Conservation (phyloP, 768 basidiomycete genomes). For the Boletus barrowsii region DNA sequence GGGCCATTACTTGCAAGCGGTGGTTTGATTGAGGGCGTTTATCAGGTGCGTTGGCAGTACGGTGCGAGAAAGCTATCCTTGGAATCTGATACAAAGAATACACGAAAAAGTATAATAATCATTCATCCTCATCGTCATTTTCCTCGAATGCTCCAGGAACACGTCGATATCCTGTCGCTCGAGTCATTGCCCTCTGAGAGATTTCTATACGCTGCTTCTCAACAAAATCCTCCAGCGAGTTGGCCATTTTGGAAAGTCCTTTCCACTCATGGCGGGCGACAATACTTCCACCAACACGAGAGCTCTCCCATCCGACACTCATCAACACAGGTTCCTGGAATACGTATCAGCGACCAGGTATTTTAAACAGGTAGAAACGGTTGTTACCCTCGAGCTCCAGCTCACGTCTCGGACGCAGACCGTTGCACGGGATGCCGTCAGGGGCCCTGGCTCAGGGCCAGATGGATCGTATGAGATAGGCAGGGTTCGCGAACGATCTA, state of each 20-base stretch:
- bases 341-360: slow-evolving; percentile 1
- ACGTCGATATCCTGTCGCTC: slow-evolving; percentile 6
- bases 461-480: slow-evolving; percentile 76
- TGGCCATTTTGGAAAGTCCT: slow-evolving; percentile 71
- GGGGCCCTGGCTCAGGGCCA: slow-evolving; percentile 45
- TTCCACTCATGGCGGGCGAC: slow-evolving; percentile 97
- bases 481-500: slow-evolving; percentile 74
- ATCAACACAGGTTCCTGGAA: slow-evolving; percentile 81
- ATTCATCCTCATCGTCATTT: slow-evolving; percentile 15
- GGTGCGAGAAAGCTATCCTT: no score
- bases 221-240: slow-evolving; percentile 70
- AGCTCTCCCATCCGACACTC: slow-evolving; percentile 85
- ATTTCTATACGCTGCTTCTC: slow-evolving; percentile 48
- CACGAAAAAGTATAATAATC: neutral
- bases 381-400: slow-evolving; percentile 82
- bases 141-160: slow-evolving; percentile 32
- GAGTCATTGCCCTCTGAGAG: slow-evolving; percentile 20
- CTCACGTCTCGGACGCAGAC: slow-evolving; percentile 89
- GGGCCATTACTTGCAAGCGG: slow-evolving; percentile 12
- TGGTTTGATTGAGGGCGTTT: neutral
- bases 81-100: no score
- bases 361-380: neutral
- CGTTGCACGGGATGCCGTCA: slow-evolving; percentile 25
- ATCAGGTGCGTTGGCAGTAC: neutral
- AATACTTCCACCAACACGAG: slow-evolving; percentile 56